These are phyloP conservation scores for Torrubiella hemipterigena DNA, from an alignment of 2,329 filamentous ascomycete species.

Conservation along the genomic window DNA sequence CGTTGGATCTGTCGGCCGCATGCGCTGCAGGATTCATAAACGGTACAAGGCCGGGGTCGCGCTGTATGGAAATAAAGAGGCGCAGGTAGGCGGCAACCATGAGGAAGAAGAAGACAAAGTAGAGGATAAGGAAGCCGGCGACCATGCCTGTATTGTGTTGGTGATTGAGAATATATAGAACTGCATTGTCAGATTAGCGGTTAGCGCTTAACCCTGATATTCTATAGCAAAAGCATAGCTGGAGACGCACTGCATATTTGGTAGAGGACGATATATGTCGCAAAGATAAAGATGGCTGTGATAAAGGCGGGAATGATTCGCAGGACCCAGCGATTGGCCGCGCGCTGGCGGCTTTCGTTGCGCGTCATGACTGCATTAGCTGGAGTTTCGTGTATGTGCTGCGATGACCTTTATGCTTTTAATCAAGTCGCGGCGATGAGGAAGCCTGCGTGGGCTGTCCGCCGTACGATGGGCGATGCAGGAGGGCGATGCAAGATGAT, in stretches of 20 bases:
- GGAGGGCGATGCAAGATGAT: too few relatives aligned
- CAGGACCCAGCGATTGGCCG: slow-evolving; percentile 20
- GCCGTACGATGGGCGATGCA: too few relatives aligned
- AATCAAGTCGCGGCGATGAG: too few relatives aligned
- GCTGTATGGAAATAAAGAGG: slow-evolving; percentile 53
- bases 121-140: slow-evolving; percentile 58
- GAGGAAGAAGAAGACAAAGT: slow-evolving; percentile 58
- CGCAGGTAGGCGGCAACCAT: slow-evolving; percentile 59
- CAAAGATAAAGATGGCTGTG: slow-evolving; percentile 52
- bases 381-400: too few relatives aligned
- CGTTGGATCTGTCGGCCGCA: slow-evolving; percentile 15
- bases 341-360: slow-evolving; percentile 14
- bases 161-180: slow-evolving; percentile 54
- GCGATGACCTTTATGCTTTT: too few relatives aligned
- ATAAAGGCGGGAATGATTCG: slow-evolving; percentile 61
- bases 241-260: slow-evolving; percentile 51
- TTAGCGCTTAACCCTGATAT: too few relatives aligned
- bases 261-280: slow-evolving; percentile 58
- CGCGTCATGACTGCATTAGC: too few relatives aligned
- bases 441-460: too few relatives aligned
- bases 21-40: too few relatives aligned
- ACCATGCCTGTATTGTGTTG: slow-evolving; percentile 42
- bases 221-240: slow-evolving; percentile 1
- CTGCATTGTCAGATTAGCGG: slow-evolving; percentile 26
- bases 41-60: slow-evolving; percentile 63